phyloP scores from a whole-genome alignment of 805 yeast species.

The Saccharomycopsis microspora region DNA sequence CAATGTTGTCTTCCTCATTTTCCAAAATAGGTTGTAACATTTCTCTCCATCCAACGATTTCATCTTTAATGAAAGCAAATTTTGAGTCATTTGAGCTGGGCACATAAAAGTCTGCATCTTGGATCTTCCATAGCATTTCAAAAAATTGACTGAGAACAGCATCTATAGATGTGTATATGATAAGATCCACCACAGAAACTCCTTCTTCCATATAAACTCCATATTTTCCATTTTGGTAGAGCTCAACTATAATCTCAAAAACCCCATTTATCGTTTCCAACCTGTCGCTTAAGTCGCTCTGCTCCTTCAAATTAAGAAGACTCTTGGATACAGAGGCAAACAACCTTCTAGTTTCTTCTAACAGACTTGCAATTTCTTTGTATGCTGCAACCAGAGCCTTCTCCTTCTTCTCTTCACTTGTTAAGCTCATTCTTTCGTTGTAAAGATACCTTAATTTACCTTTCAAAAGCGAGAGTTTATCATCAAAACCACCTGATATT shows the following conservation, averaged over 20 bases:
- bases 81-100: background rate
- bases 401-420: background rate
- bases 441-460: background rate
- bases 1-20: conserved; percentile 13
- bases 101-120: background rate
- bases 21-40: background rate
- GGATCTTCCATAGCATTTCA: background rate
- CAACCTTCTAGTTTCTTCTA: background rate
- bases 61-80: background rate
- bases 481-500: background rate
- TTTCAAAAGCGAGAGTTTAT: background rate
- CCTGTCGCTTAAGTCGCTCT: too few species aligned
- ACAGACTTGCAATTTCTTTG: background rate
- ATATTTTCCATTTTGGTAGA: too few species aligned
- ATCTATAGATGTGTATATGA: background rate
- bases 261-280: too few species aligned
- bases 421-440: background rate
- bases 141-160: background rate
- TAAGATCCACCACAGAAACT: too few species aligned
- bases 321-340: background rate
- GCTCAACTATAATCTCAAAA: too few species aligned
- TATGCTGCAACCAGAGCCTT: background rate
- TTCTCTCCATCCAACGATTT: background rate
- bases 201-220: too few species aligned
- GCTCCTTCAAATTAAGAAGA: too few species aligned